Percentiles rank a stretch among this genome's conserved stretches.
Evolutionary conservation across 2,329 filamentous ascomycete species (phyloP).

Genomic region (Pezicula radicicola): DNA sequence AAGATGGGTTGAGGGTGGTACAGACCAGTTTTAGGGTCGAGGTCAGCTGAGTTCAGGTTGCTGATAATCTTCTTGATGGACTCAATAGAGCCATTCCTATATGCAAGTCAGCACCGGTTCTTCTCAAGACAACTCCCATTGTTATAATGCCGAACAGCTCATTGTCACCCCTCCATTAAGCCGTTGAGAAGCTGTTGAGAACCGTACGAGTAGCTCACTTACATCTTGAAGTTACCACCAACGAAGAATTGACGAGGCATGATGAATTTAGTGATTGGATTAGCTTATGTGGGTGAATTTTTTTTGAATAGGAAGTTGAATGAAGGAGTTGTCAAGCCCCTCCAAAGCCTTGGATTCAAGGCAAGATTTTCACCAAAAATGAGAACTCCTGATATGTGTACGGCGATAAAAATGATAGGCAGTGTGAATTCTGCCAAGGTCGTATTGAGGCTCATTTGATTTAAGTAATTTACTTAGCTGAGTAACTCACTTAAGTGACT

Average conservation of each 20-base stretch:
- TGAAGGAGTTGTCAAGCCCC: not conserved
- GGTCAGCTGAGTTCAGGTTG: slow-evolving; percentile 80
- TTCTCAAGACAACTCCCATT: not conserved
- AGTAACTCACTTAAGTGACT: too few relatives aligned
- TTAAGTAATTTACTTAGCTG: too few relatives aligned
- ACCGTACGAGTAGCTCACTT: slow-evolving; percentile 31
- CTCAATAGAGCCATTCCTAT: slow-evolving; percentile 88
- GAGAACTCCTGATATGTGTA: too few relatives aligned
- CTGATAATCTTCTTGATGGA: slow-evolving; percentile 88
- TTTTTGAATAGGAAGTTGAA: not conserved
- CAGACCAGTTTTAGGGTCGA: slow-evolving; percentile 73
- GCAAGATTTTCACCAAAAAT: too few relatives aligned
- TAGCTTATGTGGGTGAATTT: too few relatives aligned
- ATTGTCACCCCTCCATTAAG: slow-evolving; percentile 1
- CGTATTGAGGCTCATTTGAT: too few relatives aligned
- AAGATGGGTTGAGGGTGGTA: slow-evolving; percentile 15
- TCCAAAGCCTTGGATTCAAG: too few relatives aligned
- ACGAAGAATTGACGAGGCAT: slow-evolving; percentile 98
- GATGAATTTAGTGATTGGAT: slow-evolving; percentile 17
- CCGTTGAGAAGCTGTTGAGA: slow-evolving; percentile 4
- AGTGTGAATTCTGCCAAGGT: too few relatives aligned
- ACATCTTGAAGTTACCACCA: slow-evolving; percentile 99
- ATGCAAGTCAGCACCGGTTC: slow-evolving; percentile 3
- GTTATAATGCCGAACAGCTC: slow-evolving; percentile 6
- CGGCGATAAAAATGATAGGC: too few relatives aligned